Conservation (phyloP, 345 rosid species). For the Populus deltoides region DNA sequence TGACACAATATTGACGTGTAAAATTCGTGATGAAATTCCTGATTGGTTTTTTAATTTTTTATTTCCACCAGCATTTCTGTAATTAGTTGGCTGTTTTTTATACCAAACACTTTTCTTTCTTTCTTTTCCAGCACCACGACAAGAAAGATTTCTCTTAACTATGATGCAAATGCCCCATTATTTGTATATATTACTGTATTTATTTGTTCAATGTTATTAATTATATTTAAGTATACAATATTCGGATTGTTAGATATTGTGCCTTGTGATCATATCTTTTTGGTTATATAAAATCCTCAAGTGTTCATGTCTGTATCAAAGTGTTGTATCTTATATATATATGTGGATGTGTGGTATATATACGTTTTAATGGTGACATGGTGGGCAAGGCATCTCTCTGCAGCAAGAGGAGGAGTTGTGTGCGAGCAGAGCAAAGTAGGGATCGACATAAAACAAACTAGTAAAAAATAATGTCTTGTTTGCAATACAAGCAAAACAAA, state of each 20-base stretch:
- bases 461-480: constrained; percentile 17
- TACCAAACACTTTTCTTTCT: too few species aligned
- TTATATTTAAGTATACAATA: too few species aligned
- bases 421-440: constrained; percentile 23
- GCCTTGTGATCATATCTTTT: background rate
- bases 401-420: background rate
- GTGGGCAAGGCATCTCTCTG: constrained; percentile 24
- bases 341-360: background rate
- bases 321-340: background rate
- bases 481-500: constrained; percentile 7
- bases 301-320: too few species aligned
- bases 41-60: too few species aligned
- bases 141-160: too few species aligned
- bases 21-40: too few species aligned
- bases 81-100: too few species aligned
- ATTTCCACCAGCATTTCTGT: too few species aligned
- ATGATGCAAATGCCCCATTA: background rate
- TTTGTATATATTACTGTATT: too few species aligned
- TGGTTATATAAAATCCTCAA: too few species aligned
- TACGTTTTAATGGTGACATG: background rate
- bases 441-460: constrained; percentile 22
- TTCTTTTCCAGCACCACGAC: background rate
- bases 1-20: too few species aligned
- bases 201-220: background rate
- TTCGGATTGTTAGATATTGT: background rate